A percentile compares a stretch with the other conserved stretches of the same genome.
phyloP scores from a whole-genome alignment of 768 basidiomycete genomes.

The Kwoniella europaea region DNA sequence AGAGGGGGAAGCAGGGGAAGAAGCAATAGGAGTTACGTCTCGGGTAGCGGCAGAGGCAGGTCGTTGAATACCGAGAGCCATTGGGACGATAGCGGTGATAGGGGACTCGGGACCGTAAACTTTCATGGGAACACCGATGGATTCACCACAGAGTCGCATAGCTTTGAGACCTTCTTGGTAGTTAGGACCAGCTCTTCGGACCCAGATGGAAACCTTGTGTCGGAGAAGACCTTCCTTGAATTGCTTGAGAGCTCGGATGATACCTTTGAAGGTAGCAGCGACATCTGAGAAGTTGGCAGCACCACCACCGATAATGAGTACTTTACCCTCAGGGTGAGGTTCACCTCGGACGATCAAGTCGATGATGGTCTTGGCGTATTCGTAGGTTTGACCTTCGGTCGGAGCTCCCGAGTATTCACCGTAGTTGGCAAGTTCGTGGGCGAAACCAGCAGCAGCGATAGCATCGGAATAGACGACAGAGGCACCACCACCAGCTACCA shows the following conservation, averaged over 20 bases:
- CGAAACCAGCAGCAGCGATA: conserved; percentile 89
- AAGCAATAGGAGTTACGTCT: conserved; percentile 60
- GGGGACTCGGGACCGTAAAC: conserved; percentile 98
- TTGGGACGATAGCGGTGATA: conserved; percentile 97
- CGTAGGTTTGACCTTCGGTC: conserved; percentile 96
- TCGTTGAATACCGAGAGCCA: conserved; percentile 84
- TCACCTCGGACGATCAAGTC: conserved; percentile 92
- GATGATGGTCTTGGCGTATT: conserved; percentile 99
- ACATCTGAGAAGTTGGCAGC: conserved; percentile 98
- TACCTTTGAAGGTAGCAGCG: conserved; percentile 99
- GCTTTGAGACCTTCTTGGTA: conserved; percentile 99
- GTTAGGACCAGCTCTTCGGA: conserved; percentile 97
- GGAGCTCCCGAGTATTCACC: conserved; percentile 99
- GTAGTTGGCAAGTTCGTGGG: conserved; percentile 98
- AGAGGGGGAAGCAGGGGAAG: conserved; percentile 59
- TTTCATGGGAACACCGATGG: conserved; percentile 92
- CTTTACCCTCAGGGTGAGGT: conserved; percentile 82
- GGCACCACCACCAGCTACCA: conserved; percentile 90
- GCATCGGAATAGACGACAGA: conserved; percentile 65
- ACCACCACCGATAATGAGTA: conserved; percentile 99
- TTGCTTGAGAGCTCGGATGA: conserved; percentile 94
- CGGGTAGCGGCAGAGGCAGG: conserved; percentile 61
- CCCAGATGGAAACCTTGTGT: conserved; percentile 90
- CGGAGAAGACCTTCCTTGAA: conserved; percentile 82
- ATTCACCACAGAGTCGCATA: conserved; percentile 94